Conservation (phyloP, 495 filamentous ascomycete species). For the Bacidia gigantensis region DNA sequence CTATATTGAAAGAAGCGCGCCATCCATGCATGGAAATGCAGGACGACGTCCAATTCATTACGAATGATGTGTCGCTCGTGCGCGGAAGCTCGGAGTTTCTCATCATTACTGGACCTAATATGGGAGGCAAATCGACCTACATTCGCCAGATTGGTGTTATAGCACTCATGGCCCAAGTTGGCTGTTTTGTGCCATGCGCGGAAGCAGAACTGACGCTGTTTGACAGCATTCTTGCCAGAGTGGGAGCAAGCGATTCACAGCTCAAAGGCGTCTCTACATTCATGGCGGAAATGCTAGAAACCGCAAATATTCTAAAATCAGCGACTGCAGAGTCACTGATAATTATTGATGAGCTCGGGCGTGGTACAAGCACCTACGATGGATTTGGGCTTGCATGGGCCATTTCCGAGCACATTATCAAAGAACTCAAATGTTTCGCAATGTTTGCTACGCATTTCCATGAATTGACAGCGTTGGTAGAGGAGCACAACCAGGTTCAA, state of each 20-base stretch:
- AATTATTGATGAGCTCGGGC: constrained; percentile 97
- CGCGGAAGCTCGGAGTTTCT: constrained; percentile 77
- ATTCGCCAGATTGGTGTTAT: constrained; percentile 97
- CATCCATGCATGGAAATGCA: constrained; percentile 99
- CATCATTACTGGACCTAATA: constrained; percentile 96
- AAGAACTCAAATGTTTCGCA: constrained; percentile 82
- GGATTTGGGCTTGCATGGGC: constrained; percentile 97
- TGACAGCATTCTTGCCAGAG: constrained; percentile 92
- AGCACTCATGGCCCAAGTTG: constrained; percentile 92
- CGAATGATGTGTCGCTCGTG: constrained; percentile 82
- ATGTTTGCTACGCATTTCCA: constrained; percentile 99
- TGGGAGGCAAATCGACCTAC: constrained; percentile 98
- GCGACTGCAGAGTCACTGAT: constrained; percentile 89
- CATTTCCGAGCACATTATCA: constrained; percentile 94
- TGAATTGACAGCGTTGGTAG: constrained; percentile 80
- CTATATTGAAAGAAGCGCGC: constrained; percentile 79
- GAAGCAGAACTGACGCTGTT: constrained; percentile 91
- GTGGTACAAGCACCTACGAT: constrained; percentile 96
- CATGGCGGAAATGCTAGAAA: constrained; percentile 99
- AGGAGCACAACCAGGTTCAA: constrained; percentile 71
- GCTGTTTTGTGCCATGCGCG: constrained; percentile 88
- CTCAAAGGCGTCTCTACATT: constrained; percentile 98
- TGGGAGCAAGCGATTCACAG: constrained; percentile 89
- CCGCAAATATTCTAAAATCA: constrained; percentile 93
- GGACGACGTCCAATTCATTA: constrained; percentile 96